Base-by-base conservation (phyloP, 2,329 filamentous ascomycete species). In the Domatiomyces globalis region DNA sequence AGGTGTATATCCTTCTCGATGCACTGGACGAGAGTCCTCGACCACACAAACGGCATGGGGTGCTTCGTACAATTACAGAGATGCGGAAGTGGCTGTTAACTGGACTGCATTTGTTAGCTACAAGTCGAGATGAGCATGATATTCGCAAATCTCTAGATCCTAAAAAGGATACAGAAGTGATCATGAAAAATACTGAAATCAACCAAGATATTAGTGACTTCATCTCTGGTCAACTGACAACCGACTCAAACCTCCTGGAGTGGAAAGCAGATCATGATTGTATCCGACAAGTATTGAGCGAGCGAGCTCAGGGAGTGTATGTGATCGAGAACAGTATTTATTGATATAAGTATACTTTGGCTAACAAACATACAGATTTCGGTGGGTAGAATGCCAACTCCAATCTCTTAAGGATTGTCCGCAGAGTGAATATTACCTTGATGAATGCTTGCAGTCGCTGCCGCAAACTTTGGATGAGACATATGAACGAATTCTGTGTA, bases 401-500 rank as follows among this genome's bases (percentile, higher is more conserved):
- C 4, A 20, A 7, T 43, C 58, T 2, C 39, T 64, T 9, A 48
- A 51, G 9, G 25, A 48, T 19, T 64, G 59, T 49, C 49, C 50
- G 18, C 43, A 45, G n/a, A 62, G 53, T 19, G 36, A 46, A 33
- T 20, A 48, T 18, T 48, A 61, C 27, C 52, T 65, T 7, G 49
- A 62, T 5, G 10, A 58, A 39, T 58, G 58, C 46, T 49, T 66
- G 4, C 43, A 45, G 1, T 52, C 56, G 2, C 52, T 66, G 20
- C 63, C 62, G 17, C 48, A 51, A n/a, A 56, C 53, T 44, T 47
- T 66, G 1, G 62, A 65, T 43, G 54, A 63, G 51, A 64, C 62
- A 6, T 66, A 66, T 29, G 59, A 62, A 27, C 58, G 62, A 48
- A 63, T 65, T 5, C 39, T 66, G 1, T 58, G 53, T 33, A 56